Percentiles rank a stretch among this genome's conserved stretches.
Conservation (phyloP, 257 asterid genomes). For the Plectranthus barbatus region DNA sequence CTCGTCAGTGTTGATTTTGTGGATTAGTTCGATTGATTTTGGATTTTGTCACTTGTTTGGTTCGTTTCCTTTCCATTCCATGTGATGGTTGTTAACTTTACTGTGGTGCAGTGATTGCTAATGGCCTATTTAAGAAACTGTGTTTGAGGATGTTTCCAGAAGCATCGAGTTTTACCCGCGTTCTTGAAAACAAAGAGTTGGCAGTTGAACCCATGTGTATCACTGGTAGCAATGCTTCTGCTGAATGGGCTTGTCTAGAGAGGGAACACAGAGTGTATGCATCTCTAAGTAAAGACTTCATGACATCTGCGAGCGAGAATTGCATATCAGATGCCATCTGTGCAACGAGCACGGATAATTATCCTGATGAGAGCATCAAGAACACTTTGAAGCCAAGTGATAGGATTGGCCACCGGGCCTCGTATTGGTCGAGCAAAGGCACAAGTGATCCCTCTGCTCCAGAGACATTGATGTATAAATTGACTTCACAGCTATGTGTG, state of each 20-base stretch:
- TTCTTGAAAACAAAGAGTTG: slow-evolving; percentile 23
- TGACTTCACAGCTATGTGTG: slow-evolving; percentile 49
- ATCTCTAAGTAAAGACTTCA: slow-evolving; percentile 34
- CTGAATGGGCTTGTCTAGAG: slow-evolving; percentile 26
- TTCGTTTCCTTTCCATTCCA: not conserved
- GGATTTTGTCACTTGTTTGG: not conserved
- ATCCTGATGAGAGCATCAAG: slow-evolving; percentile 64
- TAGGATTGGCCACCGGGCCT: slow-evolving; percentile 43
- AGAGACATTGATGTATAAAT: slow-evolving; percentile 50
- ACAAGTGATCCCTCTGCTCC: slow-evolving; percentile 38
- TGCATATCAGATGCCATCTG: slow-evolving; percentile 55
- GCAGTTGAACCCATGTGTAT: slow-evolving; percentile 20
- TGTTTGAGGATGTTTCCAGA: slow-evolving; percentile 57
- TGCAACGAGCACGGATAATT: slow-evolving; percentile 77
- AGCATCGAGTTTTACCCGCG: slow-evolving; percentile 25
- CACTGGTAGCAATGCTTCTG: slow-evolving; percentile 15
- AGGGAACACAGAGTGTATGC: slow-evolving; percentile 59
- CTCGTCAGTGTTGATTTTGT: not conserved
- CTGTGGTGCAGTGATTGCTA: slow-evolving; percentile 50
- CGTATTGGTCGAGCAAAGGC: slow-evolving; percentile 91
- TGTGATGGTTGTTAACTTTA: not conserved
- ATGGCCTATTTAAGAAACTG: slow-evolving; percentile 52
- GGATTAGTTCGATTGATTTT: not conserved
- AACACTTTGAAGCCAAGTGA: slow-evolving; percentile 55
- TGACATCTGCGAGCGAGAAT: slow-evolving; percentile 21